Base-by-base conservation (phyloP, 768 basidiomycete genomes). In the Mycena capillaripes region DNA sequence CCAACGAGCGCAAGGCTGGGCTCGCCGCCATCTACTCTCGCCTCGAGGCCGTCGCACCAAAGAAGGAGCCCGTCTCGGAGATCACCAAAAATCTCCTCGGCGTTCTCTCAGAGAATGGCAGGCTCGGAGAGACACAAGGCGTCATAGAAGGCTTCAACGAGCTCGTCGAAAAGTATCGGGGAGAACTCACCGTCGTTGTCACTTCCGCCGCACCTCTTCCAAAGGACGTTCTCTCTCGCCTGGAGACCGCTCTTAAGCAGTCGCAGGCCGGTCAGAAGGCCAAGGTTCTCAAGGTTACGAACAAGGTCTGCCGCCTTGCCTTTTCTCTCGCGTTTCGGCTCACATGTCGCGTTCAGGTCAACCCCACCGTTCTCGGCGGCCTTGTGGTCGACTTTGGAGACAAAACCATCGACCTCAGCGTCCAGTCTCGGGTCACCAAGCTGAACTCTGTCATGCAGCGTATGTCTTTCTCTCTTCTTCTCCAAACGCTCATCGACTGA, bases 381-480 rank as follows among this genome's bases (percentile, higher is more conserved):
- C 82, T 99, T 70, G 88, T 98, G 71, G 93, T 99, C 58, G 98
- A 99, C 85, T 96, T 99, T 79, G 97, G 97, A 74, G 98, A 98
- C 87, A 97, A 97, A 88, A 96, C 96, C 63, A 94, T 99, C 78
- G 98, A 99, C 85, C 89, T 99, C 70, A 97, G 95, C 77, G 97
- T 97, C 66, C 92, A 92, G 58, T 96, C 95, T 38, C 95, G 95
- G 65, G 96, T 99, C 78, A 97, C 92, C 81, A 97, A 97, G 84
- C 90, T 98, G 80, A 98, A 98, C 89, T 90, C 90, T 75, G 89
- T 93, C 78, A 86, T 99, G 60, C 89, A 93, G 81, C 91, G 96
- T 95, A 82, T 75, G 94, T 86, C 34, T 62, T 53, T 55, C 63
- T 5, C 44, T 30, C 58, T 48, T 14, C 42, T 58, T 38, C 30